These are phyloP conservation scores for Cokeromyces recurvatus DNA, from an alignment of 371 early-diverging fungal species.

Conservation along the genomic window DNA sequence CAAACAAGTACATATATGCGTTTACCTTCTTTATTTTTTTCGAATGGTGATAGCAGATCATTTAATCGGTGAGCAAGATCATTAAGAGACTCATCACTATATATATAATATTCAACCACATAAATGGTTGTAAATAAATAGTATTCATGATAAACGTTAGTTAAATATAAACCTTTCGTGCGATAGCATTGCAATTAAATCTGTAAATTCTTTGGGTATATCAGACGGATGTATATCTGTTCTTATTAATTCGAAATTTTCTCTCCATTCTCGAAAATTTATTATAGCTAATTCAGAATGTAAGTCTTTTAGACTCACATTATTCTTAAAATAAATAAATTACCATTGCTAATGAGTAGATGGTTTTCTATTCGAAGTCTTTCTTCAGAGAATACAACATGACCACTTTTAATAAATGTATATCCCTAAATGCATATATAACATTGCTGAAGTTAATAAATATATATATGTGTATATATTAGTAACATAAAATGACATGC, in stretches of 20 bases:
- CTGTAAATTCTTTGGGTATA: conserved; percentile 11
- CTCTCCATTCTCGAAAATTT: conserved; percentile 17
- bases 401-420: too few relatives aligned
- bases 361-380: too few relatives aligned
- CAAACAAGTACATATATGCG: not conserved
- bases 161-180: conserved; percentile 13
- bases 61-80: conserved; percentile 7
- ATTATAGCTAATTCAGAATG: conserved; percentile 2
- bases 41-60: conserved; percentile 12
- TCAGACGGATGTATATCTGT: not conserved
- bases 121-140: too few relatives aligned
- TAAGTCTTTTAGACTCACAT: too few relatives aligned
- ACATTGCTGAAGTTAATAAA: too few relatives aligned
- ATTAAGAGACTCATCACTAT: conserved; percentile 8
- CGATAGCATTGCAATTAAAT: conserved; percentile 13
- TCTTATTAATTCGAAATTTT: conserved; percentile 1
- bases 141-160: not conserved
- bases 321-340: too few relatives aligned
- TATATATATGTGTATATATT: too few relatives aligned
- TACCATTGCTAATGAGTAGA: too few relatives aligned
- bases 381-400: too few relatives aligned
- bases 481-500: too few relatives aligned
- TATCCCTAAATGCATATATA: too few relatives aligned
- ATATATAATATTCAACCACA: too few relatives aligned
- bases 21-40: conserved; percentile 2